phyloP scores from a whole-genome alignment of 805 yeast species.

The Scheffersomyces coipomensis region DNA sequence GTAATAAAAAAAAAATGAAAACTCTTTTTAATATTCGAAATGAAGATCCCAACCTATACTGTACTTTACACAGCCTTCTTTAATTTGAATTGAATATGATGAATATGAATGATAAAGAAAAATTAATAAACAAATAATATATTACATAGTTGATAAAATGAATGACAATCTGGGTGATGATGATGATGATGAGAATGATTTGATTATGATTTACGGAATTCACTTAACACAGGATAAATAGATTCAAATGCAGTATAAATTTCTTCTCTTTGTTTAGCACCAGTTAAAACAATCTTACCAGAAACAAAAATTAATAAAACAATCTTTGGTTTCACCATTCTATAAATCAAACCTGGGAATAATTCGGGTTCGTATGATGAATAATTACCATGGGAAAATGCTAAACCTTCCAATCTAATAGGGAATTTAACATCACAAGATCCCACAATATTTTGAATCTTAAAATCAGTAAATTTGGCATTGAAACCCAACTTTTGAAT shows the following conservation, averaged over 20 bases:
- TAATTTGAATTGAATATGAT: neutral
- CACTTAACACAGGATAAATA: constrained; percentile 96
- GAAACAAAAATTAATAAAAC: constrained; percentile 93
- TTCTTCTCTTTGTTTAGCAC: constrained; percentile 98
- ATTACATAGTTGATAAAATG: neutral
- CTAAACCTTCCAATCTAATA: constrained; percentile 93
- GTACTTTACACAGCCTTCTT: constrained; percentile 7
- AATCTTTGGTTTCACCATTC: constrained; percentile 99
- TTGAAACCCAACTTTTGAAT: constrained; percentile 97
- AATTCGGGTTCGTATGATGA: constrained; percentile 97
- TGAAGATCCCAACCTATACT: constrained; percentile 1
- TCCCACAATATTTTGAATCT: constrained; percentile 97
- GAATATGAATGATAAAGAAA: neutral
- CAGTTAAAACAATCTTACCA: constrained; percentile 96
- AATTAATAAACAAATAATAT: neutral
- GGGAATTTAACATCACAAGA: constrained; percentile 99
- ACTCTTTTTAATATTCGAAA: no score
- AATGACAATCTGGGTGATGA: no score
- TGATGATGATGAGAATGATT: neutral
- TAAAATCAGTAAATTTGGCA: constrained; percentile 96
- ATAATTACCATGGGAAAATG: constrained; percentile 98
- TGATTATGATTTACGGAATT: constrained; percentile 76
- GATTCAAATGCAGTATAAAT: constrained; percentile 98
- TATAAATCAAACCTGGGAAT: constrained; percentile 96
- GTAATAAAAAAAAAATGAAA: no score